phyloP scores from a whole-genome alignment of 306 rosid genomes.

The Dicorynia guianensis region DNA sequence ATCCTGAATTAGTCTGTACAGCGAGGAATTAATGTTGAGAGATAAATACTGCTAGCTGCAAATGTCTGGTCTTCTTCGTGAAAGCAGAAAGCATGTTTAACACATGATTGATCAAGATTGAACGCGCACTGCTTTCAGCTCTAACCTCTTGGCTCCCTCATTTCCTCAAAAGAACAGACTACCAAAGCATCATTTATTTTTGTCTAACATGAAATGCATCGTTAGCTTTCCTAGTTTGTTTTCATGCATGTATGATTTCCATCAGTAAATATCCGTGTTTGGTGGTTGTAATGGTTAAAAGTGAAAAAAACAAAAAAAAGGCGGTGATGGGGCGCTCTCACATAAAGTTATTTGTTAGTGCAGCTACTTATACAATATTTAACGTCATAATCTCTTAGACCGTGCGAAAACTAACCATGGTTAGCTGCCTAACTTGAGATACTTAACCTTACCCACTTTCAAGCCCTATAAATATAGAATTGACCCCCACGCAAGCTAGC shows the following conservation, averaged over 20 bases:
- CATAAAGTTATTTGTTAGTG: conserved; percentile 25
- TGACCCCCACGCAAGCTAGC: conserved; percentile 36
- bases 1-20: too few relatives aligned
- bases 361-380: conserved; percentile 16
- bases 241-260: not conserved
- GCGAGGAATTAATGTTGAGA: too few relatives aligned
- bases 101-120: not conserved
- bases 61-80: conserved; percentile 26
- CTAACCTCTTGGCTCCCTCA: not conserved
- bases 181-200: too few relatives aligned
- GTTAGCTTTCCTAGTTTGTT: not conserved
- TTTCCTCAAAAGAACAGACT: not conserved
- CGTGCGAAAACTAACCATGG: conserved; percentile 44
- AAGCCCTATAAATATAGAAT: conserved; percentile 48
- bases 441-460: conserved; percentile 32
- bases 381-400: conserved; percentile 15
- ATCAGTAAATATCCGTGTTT: not conserved
- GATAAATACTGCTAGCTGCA: too few relatives aligned
- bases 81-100: conserved; percentile 32
- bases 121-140: not conserved
- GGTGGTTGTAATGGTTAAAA: not conserved
- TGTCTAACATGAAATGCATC: not conserved
- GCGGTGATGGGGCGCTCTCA: conserved; percentile 5
- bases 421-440: conserved; percentile 34
- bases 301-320: not conserved